These are phyloP conservation scores for Hypoxylon sp. DNA, from an alignment of 2,329 filamentous ascomycete species.

Conservation along the genomic window DNA sequence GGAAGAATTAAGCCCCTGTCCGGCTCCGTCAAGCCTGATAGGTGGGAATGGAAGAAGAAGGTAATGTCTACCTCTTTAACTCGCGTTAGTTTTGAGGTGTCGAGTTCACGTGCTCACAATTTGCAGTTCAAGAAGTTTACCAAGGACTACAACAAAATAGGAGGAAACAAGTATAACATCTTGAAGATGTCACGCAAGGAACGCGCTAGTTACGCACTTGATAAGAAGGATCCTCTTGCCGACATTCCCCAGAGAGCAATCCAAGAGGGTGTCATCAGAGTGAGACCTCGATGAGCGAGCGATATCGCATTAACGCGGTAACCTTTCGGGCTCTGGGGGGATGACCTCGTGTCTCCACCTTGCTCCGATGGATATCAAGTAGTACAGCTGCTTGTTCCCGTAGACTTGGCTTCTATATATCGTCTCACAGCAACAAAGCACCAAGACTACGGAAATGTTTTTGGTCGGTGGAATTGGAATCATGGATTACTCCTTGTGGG, in stretches of 20 bases:
- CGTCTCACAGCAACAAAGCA: slow-evolving; percentile 27
- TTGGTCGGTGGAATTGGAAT: slow-evolving; percentile 33
- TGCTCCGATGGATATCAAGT: slow-evolving; percentile 13
- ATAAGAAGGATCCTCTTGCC: slow-evolving; percentile 48
- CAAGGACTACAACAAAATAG: slow-evolving; percentile 42
- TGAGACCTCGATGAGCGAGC: slow-evolving; percentile 42
- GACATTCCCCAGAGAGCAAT: slow-evolving; percentile 45
- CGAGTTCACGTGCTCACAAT: slow-evolving; percentile 7
- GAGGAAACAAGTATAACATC: slow-evolving; percentile 46
- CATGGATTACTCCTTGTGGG: slow-evolving; percentile 35
- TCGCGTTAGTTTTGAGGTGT: background rate
- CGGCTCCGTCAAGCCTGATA: slow-evolving; percentile 39
- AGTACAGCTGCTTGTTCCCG: slow-evolving; percentile 20
- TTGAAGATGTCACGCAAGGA: slow-evolving; percentile 45
- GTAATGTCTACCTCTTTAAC: slow-evolving; percentile 21
- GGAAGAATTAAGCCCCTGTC: slow-evolving; percentile 41
- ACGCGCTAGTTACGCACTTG: slow-evolving; percentile 40
- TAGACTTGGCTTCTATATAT: slow-evolving; percentile 28
- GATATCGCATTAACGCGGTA: slow-evolving; percentile 16
- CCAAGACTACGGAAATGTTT: slow-evolving; percentile 25
- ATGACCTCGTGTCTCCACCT: slow-evolving; percentile 15
- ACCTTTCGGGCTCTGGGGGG: slow-evolving; percentile 16
- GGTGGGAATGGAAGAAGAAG: slow-evolving; percentile 48
- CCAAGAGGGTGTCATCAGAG: slow-evolving; percentile 40
- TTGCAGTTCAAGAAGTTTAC: slow-evolving; percentile 43